Percentiles rank a stretch among this genome's conserved stretches.
Conservation (phyloP, 2,329 filamentous ascomycete genomes). For the Elsinoe australis region DNA sequence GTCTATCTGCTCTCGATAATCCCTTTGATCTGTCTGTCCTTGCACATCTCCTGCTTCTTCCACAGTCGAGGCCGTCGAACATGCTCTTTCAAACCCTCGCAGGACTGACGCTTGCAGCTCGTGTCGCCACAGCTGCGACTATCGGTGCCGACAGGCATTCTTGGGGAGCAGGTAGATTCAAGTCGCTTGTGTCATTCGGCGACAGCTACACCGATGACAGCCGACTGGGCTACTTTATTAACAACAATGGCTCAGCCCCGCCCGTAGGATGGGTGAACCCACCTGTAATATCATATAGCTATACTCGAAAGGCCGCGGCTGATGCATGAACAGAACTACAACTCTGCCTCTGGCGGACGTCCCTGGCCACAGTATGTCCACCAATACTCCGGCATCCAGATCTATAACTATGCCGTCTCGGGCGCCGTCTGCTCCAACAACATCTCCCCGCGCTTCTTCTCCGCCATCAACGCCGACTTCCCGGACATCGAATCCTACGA, state of each 20-base stretch:
- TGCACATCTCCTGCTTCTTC: too few species aligned
- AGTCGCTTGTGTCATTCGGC: conserved; percentile 61
- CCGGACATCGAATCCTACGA: conserved; percentile 48
- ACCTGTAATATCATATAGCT: conserved; percentile 31
- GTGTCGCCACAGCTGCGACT: background rate
- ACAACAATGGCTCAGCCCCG: conserved; percentile 52
- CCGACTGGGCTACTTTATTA: conserved; percentile 55
- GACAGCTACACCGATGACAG: conserved; percentile 72
- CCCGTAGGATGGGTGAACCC: conserved; percentile 52
- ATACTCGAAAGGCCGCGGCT: background rate
- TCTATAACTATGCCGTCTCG: conserved; percentile 62
- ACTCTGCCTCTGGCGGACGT: conserved; percentile 57
- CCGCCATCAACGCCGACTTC: conserved; percentile 47
- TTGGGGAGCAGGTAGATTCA: conserved; percentile 38
- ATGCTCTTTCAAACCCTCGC: background rate
- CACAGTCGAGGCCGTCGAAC: background rate
- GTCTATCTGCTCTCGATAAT: background rate
- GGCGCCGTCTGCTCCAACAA: conserved; percentile 67
- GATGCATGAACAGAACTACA: conserved; percentile 24
- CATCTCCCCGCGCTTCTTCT: conserved; percentile 51
- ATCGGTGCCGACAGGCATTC: background rate
- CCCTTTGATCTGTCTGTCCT: background rate
- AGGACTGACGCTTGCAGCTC: conserved; percentile 9
- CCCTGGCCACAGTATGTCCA: conserved; percentile 63
- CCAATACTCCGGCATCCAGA: conserved; percentile 48